Evolutionary conservation across 208 protist genomes (phyloP).

Genomic region (Balamuthia mandrillaris): DNA sequence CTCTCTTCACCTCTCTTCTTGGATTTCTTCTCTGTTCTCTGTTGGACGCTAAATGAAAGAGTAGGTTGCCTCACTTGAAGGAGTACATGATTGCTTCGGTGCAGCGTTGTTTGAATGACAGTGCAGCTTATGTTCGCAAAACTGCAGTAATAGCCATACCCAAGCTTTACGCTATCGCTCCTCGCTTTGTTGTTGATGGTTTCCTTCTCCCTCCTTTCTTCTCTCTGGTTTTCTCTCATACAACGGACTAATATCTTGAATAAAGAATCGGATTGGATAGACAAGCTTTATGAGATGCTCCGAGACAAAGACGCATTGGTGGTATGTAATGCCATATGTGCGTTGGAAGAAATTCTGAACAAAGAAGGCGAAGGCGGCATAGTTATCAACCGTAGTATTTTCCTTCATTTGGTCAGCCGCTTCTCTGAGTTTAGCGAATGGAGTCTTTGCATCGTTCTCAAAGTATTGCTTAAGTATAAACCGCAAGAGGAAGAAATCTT

Average conservation of each 20-base stretch:
- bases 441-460: conserved; percentile 79
- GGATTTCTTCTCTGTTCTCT: too few species aligned
- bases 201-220: neutral
- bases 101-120: conserved; percentile 75
- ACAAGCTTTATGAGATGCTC: conserved; percentile 70
- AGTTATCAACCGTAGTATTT: conserved; percentile 60
- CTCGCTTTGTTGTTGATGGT: conserved; percentile 60
- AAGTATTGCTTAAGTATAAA: conserved; percentile 55
- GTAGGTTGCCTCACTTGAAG: conserved; percentile 61
- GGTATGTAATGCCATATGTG: conserved; percentile 74
- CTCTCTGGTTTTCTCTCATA: neutral
- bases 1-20: too few species aligned
- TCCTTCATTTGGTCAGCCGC: conserved; percentile 79
- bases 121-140: conserved; percentile 87
- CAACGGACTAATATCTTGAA: neutral
- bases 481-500: conserved; percentile 81
- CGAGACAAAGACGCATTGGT: conserved; percentile 83
- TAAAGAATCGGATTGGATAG: conserved; percentile 39
- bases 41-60: too few species aligned
- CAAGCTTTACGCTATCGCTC: conserved; percentile 75
- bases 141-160: conserved; percentile 83
- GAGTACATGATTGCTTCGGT: conserved; percentile 82
- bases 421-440: conserved; percentile 81
- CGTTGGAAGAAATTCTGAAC: conserved; percentile 75
- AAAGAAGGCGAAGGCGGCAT: conserved; percentile 51